These are phyloP conservation scores for Termitomyces sp. DNA, from an alignment of 768 basidiomycete genomes.

Conservation along the genomic window DNA sequence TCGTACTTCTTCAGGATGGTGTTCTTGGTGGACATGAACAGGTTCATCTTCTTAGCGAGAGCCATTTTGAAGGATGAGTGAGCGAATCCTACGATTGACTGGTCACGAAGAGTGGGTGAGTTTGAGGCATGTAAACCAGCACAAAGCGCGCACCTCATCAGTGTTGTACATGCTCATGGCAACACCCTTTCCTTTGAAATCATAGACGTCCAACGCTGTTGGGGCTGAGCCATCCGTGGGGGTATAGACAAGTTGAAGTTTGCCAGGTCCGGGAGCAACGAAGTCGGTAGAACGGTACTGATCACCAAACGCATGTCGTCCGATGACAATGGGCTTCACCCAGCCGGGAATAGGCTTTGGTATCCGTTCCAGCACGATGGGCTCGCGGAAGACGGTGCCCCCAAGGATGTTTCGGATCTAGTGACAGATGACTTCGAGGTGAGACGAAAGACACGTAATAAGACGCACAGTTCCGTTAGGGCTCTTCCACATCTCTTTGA, in stretches of 20 bases:
- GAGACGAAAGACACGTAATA: not conserved
- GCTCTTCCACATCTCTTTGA: slow-evolving; percentile 99
- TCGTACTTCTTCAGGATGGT: slow-evolving; percentile 98
- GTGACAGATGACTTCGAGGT: not conserved
- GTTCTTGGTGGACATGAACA: slow-evolving; percentile 99
- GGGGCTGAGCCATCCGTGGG: slow-evolving; percentile 70
- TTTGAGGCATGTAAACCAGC: not conserved
- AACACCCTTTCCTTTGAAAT: slow-evolving; percentile 90
- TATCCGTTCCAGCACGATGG: slow-evolving; percentile 87
- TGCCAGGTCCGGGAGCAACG: slow-evolving; percentile 87
- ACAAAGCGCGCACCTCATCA: slow-evolving; percentile 57
- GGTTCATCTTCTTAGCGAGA: slow-evolving; percentile 66
- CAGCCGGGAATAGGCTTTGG: slow-evolving; percentile 96
- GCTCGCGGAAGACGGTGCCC: slow-evolving; percentile 98
- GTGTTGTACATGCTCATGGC: slow-evolving; percentile 99
- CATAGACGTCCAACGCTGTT: slow-evolving; percentile 78
- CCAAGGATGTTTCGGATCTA: slow-evolving; percentile 97
- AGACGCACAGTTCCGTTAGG: slow-evolving; percentile 86
- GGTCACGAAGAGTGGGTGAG: not conserved
- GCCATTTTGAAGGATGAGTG: slow-evolving; percentile 99
- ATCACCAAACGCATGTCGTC: slow-evolving; percentile 96
- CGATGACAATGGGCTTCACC: slow-evolving; percentile 94
- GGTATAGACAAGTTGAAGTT: slow-evolving; percentile 87
- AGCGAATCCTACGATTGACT: slow-evolving; percentile 94
- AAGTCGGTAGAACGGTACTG: slow-evolving; percentile 97